A percentile compares a stretch with the other conserved stretches of the same genome.
These are phyloP conservation scores for Tagetes erecta DNA, from an alignment of 129 eudicot genomes.

Conservation along the genomic window DNA sequence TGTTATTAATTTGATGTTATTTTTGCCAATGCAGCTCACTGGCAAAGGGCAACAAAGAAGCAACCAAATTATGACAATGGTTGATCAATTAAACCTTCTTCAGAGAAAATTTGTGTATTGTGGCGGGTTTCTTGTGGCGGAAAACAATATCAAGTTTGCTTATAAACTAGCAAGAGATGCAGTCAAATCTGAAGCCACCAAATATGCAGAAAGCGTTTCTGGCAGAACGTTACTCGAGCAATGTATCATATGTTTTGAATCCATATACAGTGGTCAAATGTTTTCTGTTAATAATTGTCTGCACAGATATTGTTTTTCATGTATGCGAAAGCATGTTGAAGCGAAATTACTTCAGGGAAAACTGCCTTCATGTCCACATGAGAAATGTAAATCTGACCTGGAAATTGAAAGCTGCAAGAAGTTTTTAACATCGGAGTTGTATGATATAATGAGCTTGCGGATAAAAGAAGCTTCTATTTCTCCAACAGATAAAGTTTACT, in stretches of 20 bases:
- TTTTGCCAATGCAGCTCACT: constrained; percentile 49
- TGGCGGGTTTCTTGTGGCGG: constrained; percentile 34
- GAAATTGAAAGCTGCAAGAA: constrained; percentile 49
- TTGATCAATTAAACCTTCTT: constrained; percentile 42
- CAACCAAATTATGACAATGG: constrained; percentile 28
- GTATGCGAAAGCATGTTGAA: constrained; percentile 62
- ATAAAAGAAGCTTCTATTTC: constrained; percentile 74
- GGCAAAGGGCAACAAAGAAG: constrained; percentile 37
- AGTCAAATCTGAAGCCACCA: constrained; percentile 16
- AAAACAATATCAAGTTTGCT: constrained; percentile 48
- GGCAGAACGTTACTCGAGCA: constrained; percentile 34
- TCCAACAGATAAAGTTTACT: constrained; percentile 51
- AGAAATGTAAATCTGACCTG: constrained; percentile 49
- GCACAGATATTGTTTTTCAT: constrained; percentile 63
- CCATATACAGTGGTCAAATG: constrained; percentile 37
- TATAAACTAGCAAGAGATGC: constrained; percentile 58
- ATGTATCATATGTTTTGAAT: constrained; percentile 61
- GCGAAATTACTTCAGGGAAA: constrained; percentile 52
- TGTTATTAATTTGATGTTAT: neutral
- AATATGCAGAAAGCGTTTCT: constrained; percentile 14
- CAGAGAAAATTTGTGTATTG: constrained; percentile 39
- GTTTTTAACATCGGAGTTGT: constrained; percentile 46
- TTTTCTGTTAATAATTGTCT: constrained; percentile 50
- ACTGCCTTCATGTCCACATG: constrained; percentile 69
- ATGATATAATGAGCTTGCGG: constrained; percentile 53